Evolutionary conservation across 768 basidiomycete genomes (phyloP), one percentile per base, ranked within the genome.

Genomic region (Suillus placidus): DNA sequence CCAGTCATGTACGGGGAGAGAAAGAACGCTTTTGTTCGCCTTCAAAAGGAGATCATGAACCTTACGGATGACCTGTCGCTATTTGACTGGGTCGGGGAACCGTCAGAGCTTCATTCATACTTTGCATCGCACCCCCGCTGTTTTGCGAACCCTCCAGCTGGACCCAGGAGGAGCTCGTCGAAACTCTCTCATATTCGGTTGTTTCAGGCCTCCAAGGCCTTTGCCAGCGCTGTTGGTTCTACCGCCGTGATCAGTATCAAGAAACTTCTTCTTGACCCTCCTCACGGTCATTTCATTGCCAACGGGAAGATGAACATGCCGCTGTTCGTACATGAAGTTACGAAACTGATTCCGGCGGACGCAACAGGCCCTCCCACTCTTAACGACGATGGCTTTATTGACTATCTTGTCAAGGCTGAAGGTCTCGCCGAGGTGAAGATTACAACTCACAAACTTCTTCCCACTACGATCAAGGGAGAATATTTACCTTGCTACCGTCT

Each of bases 1-100:
- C 62, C 83, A 73, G 63, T 67, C 73, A 45, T 76, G 5, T 74
- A 74, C 42, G 73, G 73, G 1, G 73, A 74, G 34, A 70, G 72
- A 14, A 66, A 68, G 3, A 57, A 68, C 14, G 54, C 73, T 45
- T 74, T 74, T 40, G 64, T 67, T 37, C 73, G 73, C 18, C 70
- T 74, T 30, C 71, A 75, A 65, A 71, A 73, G 38, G 70, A 74
- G 60, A 71, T 74, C 56, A 71, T 74, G 73, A 73, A 71, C 60
- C 68, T 66, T 67, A 65, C 70, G 0, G 73, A 74, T 6, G 71
- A 74, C 60, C 71, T 71, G 20, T 54, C 61, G 7, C 74, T 74
- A 55, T 74, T 74, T 52, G 73, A 74, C 62, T 74, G 73, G 73
- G 71, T 74, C 9, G 73, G 73, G 8, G 58, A 63, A 16, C 73